These are phyloP conservation scores for Wickerhamomyces hampshirensis DNA, from an alignment of 805 yeast genomes.

Conservation along the genomic window DNA sequence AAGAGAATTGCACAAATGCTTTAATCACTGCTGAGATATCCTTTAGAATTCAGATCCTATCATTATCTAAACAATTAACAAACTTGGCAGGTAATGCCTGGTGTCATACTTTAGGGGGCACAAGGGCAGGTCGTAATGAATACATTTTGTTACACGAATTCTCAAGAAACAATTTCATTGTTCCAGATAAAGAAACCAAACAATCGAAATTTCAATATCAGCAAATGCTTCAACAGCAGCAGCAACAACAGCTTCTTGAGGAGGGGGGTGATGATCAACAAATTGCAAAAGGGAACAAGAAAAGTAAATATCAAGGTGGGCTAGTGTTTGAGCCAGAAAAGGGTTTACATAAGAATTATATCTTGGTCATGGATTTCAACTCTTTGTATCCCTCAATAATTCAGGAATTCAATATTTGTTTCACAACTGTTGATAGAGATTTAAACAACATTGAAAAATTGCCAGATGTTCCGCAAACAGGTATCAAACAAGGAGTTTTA, in stretches of 20 bases:
- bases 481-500: conserved; percentile 68
- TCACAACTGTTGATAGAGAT: conserved; percentile 84
- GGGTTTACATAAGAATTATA: conserved; percentile 84
- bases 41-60: conserved; percentile 75
- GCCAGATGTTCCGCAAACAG: conserved; percentile 63
- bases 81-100: conserved; percentile 96
- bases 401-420: conserved; percentile 95
- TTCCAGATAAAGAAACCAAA: conserved; percentile 74
- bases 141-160: conserved; percentile 90
- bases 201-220: conserved; percentile 33
- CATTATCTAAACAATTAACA: conserved; percentile 87
- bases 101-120: conserved; percentile 92
- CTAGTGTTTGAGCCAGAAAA: conserved; percentile 94
- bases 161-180: conserved; percentile 68
- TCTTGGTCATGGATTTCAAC: conserved; percentile 96
- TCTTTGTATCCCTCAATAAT: conserved; percentile 95
- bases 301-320: conserved; percentile 86
- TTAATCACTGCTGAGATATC: conserved; percentile 73
- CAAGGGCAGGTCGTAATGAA: conserved; percentile 94
- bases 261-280: conserved; percentile 34
- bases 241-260: conserved; percentile 20
- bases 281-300: conserved; percentile 48
- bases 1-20: conserved; percentile 64
- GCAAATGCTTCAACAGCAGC: conserved; percentile 17
- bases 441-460: conserved; percentile 51